phyloP scores from a whole-genome alignment of 306 rosid genomes.

The Astragalus membranaceus region DNA sequence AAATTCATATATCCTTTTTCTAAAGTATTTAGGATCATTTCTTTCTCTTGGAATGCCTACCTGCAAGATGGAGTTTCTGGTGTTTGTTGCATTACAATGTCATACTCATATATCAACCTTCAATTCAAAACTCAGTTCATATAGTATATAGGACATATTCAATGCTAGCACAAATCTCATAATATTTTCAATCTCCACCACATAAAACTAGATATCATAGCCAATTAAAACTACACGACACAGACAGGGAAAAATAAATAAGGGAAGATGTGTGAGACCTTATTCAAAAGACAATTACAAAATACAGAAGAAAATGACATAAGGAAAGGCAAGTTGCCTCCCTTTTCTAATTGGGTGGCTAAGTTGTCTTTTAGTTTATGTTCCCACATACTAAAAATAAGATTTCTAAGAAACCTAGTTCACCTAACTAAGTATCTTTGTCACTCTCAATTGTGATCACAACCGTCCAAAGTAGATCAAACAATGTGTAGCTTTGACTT shows the following conservation, averaged over 20 bases:
- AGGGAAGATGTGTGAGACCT: background rate
- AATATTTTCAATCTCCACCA: background rate
- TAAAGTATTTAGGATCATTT: background rate
- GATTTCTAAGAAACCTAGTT: constrained; percentile 41
- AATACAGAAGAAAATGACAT: constrained; percentile 52
- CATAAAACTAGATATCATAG: background rate
- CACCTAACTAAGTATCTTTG: constrained; percentile 69
- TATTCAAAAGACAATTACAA: constrained; percentile 24
- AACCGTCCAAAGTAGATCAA: constrained; percentile 66
- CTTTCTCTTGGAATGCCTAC: background rate
- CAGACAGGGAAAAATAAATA: background rate
- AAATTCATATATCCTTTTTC: no score
- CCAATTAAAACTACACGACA: constrained; percentile 6
- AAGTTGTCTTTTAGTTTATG: constrained; percentile 55
- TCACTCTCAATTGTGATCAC: constrained; percentile 58
- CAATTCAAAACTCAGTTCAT: background rate
- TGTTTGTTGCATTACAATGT: background rate
- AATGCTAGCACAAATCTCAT: background rate
- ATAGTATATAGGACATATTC: background rate
- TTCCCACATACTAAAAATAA: constrained; percentile 60
- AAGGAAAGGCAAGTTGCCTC: constrained; percentile 39
- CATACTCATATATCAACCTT: background rate
- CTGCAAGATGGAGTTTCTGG: background rate
- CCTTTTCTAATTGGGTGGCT: constrained; percentile 45
- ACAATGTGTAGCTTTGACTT: constrained; percentile 79